A percentile compares a stretch with the other conserved stretches of the same genome.
Evolutionary conservation across 2,329 filamentous ascomycete genomes (phyloP).

Genomic region (Aschersonia sp.): DNA sequence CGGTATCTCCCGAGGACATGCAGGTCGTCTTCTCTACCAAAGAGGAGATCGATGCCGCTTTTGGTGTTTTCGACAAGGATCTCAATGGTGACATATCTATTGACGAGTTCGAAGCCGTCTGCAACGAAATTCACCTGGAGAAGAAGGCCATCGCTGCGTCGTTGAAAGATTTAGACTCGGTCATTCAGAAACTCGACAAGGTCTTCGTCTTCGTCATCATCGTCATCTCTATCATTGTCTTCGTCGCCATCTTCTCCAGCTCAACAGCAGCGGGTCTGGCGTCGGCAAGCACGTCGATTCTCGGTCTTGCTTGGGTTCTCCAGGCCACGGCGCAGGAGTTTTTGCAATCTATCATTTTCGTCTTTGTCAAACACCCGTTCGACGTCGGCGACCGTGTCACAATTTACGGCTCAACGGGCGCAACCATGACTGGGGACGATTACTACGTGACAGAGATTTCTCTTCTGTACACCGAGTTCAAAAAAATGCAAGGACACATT

Average conservation of each 20-base stretch:
- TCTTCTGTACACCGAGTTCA: conserved; percentile 89
- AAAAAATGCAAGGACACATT: conserved; percentile 95
- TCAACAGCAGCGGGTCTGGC: conserved; percentile 86
- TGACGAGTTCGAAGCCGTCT: conserved; percentile 85
- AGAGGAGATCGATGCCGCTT: conserved; percentile 81
- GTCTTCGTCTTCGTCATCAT: conserved; percentile 80
- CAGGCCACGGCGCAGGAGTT: conserved; percentile 91
- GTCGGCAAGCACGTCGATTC: conserved; percentile 72
- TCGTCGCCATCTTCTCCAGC: conserved; percentile 77
- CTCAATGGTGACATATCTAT: conserved; percentile 94
- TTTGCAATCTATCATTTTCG: conserved; percentile 83
- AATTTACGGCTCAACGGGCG: conserved; percentile 79
- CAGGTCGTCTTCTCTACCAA: conserved; percentile 63
- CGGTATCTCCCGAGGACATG: conserved; percentile 65
- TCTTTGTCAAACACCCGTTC: conserved; percentile 95
- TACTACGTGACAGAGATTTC: conserved; percentile 95
- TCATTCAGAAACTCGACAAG: conserved; percentile 77
- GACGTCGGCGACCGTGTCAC: conserved; percentile 90
- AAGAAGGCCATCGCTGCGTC: conserved; percentile 92
- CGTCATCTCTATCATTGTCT: conserved; percentile 69
- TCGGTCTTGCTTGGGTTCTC: conserved; percentile 86
- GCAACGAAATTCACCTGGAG: conserved; percentile 87
- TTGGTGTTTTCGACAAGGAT: conserved; percentile 89
- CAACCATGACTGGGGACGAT: conserved; percentile 67
- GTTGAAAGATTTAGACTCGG: conserved; percentile 86